Evolutionary conservation across 2,329 filamentous ascomycete genomes (phyloP).

Genomic region (Hypoxylon sp.): DNA sequence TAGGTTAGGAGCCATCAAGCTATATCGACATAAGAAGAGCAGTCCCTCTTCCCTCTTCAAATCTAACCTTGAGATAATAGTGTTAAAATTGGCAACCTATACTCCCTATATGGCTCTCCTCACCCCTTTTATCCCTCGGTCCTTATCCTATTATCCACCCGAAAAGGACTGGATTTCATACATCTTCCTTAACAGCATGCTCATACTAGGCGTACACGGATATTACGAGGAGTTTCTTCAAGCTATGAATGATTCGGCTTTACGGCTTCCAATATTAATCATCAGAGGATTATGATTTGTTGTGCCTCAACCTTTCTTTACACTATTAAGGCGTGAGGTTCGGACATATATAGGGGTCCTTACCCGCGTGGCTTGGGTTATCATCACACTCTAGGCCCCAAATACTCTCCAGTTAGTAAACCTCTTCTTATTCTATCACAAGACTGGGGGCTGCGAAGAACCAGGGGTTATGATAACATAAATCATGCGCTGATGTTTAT

Average conservation of each 20-base stretch:
- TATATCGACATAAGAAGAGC: too few species aligned
- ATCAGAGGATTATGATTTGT: background rate
- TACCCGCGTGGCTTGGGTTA: background rate
- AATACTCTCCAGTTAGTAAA: background rate
- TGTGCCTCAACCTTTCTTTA: background rate
- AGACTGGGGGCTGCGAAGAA: background rate
- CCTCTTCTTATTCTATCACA: background rate
- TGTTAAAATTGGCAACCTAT: too few species aligned
- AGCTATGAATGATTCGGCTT: background rate
- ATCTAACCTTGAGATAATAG: too few species aligned
- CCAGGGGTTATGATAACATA: background rate
- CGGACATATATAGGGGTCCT: background rate
- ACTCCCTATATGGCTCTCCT: too few species aligned
- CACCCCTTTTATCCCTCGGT: too few species aligned
- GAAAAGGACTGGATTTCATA: too few species aligned
- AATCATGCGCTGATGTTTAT: constrained; percentile 7
- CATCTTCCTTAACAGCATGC: background rate
- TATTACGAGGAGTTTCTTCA: background rate
- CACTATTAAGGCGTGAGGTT: background rate
- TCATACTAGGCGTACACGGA: background rate
- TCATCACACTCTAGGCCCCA: background rate
- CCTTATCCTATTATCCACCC: too few species aligned
- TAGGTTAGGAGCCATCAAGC: too few species aligned
- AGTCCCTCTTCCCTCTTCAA: too few species aligned
- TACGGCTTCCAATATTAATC: background rate